Base-by-base conservation (phyloP, 805 yeast genomes). In the Clavispora fructus region DNA sequence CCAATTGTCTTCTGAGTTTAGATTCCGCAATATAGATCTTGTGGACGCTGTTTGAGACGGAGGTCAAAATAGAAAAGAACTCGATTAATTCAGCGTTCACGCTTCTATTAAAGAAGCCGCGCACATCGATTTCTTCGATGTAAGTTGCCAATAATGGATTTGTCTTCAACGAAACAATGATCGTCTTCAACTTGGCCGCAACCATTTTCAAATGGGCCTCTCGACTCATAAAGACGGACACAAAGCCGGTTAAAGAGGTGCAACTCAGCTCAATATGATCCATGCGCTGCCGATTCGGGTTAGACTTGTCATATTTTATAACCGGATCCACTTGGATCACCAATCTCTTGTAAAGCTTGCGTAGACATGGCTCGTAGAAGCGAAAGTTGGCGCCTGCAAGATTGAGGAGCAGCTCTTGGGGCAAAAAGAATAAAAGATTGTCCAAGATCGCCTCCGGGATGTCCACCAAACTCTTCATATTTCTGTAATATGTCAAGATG, bases 181-280 rank as follows among this genome's bases (percentile, higher is more conserved):
- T 57, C 3, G 73, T 61, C 33, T 65, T 66, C 40, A 80, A 63
- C 49, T 76, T 67, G 13, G 69, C 69, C 39, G 51, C 48, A 27
- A 69, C 56, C 48, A 67, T 45, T 26, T 53, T 55, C 33, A 47
- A 30, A 35, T 68, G 70, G 13, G 54, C 54, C 16, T 48, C 55
- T 9, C 33, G 28, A 4, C 52, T 31, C 39, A 52, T 47, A 19
- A 50, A 39, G 12, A 48, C 57, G 11, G 52, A 49, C 3, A 31
- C 27, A 19, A 67, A 54, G 4, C 71, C 71, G 42, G 60, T 60
- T 7, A 67, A 44, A 2, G 57, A 50, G 6, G 71, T 56, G 13
- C 49, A 53, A 6, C 50, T 46, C 45, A 58, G 48, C 31, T 62
- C 61, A 35, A 56, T 45, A 43, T 53, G 60, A 37, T 63, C 69